Percentiles rank a stretch among this genome's conserved stretches.
phyloP scores from a whole-genome alignment of 352 stramenopile genomes.

The Lagenidium giganteum region DNA sequence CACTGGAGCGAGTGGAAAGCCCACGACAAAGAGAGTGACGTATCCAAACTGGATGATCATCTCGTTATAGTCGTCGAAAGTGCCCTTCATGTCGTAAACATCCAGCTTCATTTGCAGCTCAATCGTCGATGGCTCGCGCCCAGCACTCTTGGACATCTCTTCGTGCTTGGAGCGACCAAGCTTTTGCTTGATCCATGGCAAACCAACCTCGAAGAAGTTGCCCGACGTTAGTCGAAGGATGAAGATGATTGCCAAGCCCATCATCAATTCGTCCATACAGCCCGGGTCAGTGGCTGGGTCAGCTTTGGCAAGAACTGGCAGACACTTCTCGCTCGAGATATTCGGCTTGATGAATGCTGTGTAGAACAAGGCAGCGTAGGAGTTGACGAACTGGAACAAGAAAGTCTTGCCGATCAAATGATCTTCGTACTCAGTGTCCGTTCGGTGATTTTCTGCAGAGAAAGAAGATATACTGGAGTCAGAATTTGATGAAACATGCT shows the following conservation, averaged over 20 bases:
- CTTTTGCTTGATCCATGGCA: slow-evolving; percentile 74
- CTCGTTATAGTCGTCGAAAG: slow-evolving; percentile 85
- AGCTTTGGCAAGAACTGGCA: too few relatives aligned
- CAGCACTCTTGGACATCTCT: slow-evolving; percentile 30
- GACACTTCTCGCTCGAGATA: too few relatives aligned
- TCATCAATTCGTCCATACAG: slow-evolving; percentile 80
- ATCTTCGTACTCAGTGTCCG: slow-evolving; percentile 95
- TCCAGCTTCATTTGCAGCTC: slow-evolving; percentile 60
- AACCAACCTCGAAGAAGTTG: slow-evolving; percentile 73
- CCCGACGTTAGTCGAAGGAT: slow-evolving; percentile 57
- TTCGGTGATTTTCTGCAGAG: slow-evolving; percentile 92
- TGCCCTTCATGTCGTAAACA: slow-evolving; percentile 67
- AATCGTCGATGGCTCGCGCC: slow-evolving; percentile 37
- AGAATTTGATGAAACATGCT: too few relatives aligned
- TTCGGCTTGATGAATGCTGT: slow-evolving; percentile 79
- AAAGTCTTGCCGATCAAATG: slow-evolving; percentile 83
- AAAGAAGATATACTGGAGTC: neutral
- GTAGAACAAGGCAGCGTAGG: slow-evolving; percentile 78
- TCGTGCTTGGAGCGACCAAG: slow-evolving; percentile 15
- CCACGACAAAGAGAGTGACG: slow-evolving; percentile 91
- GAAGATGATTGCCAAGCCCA: slow-evolving; percentile 74
- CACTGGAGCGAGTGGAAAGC: slow-evolving; percentile 88
- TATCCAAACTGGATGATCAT: slow-evolving; percentile 90
- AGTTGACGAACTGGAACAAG: slow-evolving; percentile 84
- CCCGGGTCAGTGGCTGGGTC: slow-evolving; percentile 23